A percentile compares a stretch with the other conserved stretches of the same genome.
These are phyloP conservation scores for Musa troglodytarum DNA, from an alignment of 176 grass and related monocot genomes.

Conservation along the genomic window DNA sequence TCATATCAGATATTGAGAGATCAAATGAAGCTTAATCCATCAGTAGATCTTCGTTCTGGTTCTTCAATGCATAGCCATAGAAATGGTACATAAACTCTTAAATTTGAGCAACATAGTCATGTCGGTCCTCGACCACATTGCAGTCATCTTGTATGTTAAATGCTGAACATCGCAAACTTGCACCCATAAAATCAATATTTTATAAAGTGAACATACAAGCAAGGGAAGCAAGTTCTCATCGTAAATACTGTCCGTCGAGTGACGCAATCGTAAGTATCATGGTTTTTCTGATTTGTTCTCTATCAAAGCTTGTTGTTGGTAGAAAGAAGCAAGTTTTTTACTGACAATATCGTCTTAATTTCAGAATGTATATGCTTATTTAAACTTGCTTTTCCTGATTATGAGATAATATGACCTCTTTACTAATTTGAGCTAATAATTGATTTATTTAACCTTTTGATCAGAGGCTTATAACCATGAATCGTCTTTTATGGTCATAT, in stretches of 20 bases:
- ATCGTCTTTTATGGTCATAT: background rate
- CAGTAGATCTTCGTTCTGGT: constrained; percentile 45
- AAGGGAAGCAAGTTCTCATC: background rate
- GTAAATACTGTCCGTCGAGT: background rate
- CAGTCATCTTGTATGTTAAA: background rate
- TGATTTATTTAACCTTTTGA: background rate
- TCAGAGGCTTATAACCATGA: background rate
- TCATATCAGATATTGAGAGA: constrained; percentile 31
- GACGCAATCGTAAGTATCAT: background rate
- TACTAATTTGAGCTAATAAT: background rate
- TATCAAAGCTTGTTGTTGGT: background rate
- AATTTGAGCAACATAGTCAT: background rate
- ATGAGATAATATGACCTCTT: background rate
- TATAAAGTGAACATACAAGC: background rate
- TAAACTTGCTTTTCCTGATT: background rate
- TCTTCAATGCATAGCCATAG: constrained; percentile 10
- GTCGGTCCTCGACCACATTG: background rate
- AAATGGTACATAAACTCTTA: constrained; percentile 4
- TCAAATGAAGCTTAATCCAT: constrained; percentile 48
- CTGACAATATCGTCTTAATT: background rate
- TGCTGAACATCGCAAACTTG: background rate
- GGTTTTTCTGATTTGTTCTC: background rate
- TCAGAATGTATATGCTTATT: background rate
- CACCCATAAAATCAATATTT: background rate
- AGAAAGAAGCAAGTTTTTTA: background rate